Evolutionary conservation across 2,329 filamentous ascomycete genomes (phyloP).

Genomic region (Scedosporium apiospermum): DNA sequence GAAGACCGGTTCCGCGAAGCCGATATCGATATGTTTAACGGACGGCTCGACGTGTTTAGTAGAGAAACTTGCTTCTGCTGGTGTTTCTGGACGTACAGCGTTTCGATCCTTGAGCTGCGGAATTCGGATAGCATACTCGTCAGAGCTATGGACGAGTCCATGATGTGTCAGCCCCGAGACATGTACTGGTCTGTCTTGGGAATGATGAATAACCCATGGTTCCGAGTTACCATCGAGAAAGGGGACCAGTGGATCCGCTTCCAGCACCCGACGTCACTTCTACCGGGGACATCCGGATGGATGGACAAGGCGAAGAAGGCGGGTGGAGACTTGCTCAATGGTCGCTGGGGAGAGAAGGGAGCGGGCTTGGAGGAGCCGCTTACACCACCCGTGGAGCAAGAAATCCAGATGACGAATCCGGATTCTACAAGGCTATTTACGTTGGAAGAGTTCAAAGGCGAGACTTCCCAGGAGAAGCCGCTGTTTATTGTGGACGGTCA

Average conservation of each 20-base stretch:
- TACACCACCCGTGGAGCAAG: conserved; percentile 42
- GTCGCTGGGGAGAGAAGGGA: conserved; percentile 69
- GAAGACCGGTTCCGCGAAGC: conserved; percentile 71
- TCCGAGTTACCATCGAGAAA: conserved; percentile 65
- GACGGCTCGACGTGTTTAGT: conserved; percentile 70
- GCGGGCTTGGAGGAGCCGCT: conserved; percentile 19
- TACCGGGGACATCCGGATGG: conserved; percentile 62
- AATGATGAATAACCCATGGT: conserved; percentile 99
- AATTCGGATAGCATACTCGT: conserved; percentile 66
- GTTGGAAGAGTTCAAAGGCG: conserved; percentile 61
- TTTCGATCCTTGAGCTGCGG: conserved; percentile 52
- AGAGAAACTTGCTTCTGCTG: conserved; percentile 79
- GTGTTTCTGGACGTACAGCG: conserved; percentile 79
- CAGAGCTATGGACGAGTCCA: conserved; percentile 80
- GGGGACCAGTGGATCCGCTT: conserved; percentile 59
- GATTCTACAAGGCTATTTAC: conserved; percentile 53
- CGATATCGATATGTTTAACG: conserved; percentile 58
- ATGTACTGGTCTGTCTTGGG: conserved; percentile 95
- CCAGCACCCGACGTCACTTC: conserved; percentile 75
- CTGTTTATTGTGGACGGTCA: conserved; percentile 78
- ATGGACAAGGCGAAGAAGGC: conserved; percentile 84
- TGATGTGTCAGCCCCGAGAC: conserved; percentile 79
- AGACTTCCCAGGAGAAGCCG: conserved; percentile 22
- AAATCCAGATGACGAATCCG: conserved; percentile 71
- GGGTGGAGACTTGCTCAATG: conserved; percentile 71